Evolutionary conservation across 2,329 filamentous ascomycete genomes (phyloP), one percentile per base, ranked within the genome.

Genomic region (Tolypocladium ovalisporum): DNA sequence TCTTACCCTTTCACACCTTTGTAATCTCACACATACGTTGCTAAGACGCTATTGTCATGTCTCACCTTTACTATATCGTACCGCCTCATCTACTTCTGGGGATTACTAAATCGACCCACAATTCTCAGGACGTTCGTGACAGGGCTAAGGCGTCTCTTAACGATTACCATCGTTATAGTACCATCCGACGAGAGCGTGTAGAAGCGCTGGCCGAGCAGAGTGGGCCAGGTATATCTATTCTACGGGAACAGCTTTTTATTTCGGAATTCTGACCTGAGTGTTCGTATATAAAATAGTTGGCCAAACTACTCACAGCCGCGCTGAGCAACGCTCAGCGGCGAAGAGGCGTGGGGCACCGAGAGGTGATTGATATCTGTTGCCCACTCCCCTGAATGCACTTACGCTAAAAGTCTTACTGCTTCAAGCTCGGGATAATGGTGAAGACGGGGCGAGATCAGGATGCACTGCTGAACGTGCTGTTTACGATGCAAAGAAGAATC

Each of bases 41-140:
- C n/a, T n/a, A n/a, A n/a, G n/a, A n/a, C n/a, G n/a, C n/a, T n/a
- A n/a, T n/a, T n/a, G n/a, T n/a, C n/a, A n/a, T n/a, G n/a, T n/a
- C n/a, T n/a, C n/a, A n/a, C n/a, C n/a, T n/a, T n/a, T n/a, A n/a
- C n/a, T n/a, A n/a, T 58, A 72, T 77, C 58, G 71, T 79, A 5
- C 76, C 76, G 27, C 76, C 77, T n/a, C 74, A 79, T 57, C 68
- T 79, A 13, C 70, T 79, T 29, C 67, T 64, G 35, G 70, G 69
- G 55, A 76, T 79, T 54, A 73, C 73, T 40, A 67, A 75, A 54
- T 73, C 71, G 39, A 60, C 68, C 2, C 58, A 61, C 57, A 76
- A 76, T 39, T 65, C 71, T 2, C 67, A 73, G 2, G 59, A 64
- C 4, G 62, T 72, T 39, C 71, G 75, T 27, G 58, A 69, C 37